Evolutionary conservation across 805 yeast species (phyloP).

Genomic region (baker's yeast (Saccharomyces cerevisiae)): DNA sequence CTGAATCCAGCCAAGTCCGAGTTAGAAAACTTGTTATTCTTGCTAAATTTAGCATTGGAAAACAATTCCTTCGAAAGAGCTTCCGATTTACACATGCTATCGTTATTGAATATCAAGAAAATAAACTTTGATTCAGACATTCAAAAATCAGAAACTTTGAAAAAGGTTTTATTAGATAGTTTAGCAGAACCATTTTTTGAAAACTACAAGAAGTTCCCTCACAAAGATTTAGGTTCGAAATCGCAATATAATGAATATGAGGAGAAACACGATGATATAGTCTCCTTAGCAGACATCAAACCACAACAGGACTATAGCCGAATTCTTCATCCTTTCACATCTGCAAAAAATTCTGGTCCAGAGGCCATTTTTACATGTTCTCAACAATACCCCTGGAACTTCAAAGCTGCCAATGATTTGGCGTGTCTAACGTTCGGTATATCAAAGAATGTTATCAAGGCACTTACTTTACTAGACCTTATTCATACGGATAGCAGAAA

Average conservation of each 20-base stretch:
- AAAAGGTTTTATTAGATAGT: slow-evolving; percentile 20
- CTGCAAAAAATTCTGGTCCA: slow-evolving; percentile 61
- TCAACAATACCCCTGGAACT: slow-evolving; percentile 63
- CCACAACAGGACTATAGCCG: slow-evolving; percentile 25
- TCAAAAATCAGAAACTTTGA: slow-evolving; percentile 10
- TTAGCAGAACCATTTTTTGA: slow-evolving; percentile 27
- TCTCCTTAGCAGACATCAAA: slow-evolving; percentile 2
- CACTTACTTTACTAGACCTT: slow-evolving; percentile 61
- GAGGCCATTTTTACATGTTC: slow-evolving; percentile 81
- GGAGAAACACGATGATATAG: neutral
- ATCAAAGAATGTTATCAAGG: slow-evolving; percentile 49
- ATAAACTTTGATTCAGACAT: slow-evolving; percentile 5
- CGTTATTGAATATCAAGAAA: slow-evolving; percentile 24
- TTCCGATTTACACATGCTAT: slow-evolving; percentile 23
- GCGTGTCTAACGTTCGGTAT: slow-evolving; percentile 82
- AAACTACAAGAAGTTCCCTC: slow-evolving; percentile 6
- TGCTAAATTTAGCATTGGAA: slow-evolving; percentile 22
- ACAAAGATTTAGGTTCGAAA: neutral
- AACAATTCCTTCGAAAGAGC: slow-evolving; percentile 20
- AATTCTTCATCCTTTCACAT: slow-evolving; percentile 52
- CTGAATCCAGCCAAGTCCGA: slow-evolving; percentile 3
- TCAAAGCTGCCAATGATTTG: slow-evolving; percentile 77
- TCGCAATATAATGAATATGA: neutral
- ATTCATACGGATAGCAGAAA: slow-evolving; percentile 66
- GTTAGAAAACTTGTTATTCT: slow-evolving; percentile 15